Base-by-base conservation (phyloP, 2,329 filamentous ascomycete genomes). In the Alternaria sp. region DNA sequence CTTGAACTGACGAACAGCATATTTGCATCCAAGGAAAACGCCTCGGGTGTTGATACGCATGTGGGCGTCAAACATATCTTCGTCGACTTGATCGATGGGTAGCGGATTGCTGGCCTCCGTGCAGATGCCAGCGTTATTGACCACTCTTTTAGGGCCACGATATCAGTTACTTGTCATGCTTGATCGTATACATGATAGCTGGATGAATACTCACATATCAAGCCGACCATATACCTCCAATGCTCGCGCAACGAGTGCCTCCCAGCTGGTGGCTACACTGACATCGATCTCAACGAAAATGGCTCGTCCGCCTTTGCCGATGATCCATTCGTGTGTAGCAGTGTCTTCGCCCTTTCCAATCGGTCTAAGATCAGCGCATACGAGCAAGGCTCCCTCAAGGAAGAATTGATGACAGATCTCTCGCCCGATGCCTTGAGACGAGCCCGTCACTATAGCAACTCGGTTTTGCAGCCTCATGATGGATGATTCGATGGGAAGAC, bases 21-120 rank as follows among this genome's bases (percentile, higher is more conserved):
- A 81, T 56, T 81, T 82, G 59, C 73, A 79, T 7, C 80, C 76
- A 12, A 82, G 71, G 58, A 82, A 82, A 6, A 81, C 74, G 8
- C 76, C 75, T 51, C 77, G 78, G 17, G 73, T 69, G 65, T 81
- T 82, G 51, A 81, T 73, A 6, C 68, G 65, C 71, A 81, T 73
- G 13, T 76, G 77, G 12, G 72, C 68, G 62, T 82, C 80, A 62
- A 73, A 81, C 46, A 78, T 68, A 13, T 62, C 65, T 57, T 80
- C 50, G 8, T 32, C 26, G 28, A 53, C 28, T 15, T 32, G 19
- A 19, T 53, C 50, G 28, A 53, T 53, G 50, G 50, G 50, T 5
- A 8, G 13, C 2, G 28, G 50, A 9, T 53, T 43, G 50, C 50
- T 53, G 30, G 50, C 50, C 21, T 53, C 50, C 4, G 50, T 23